Evolutionary conservation across 2,329 filamentous ascomycete species (phyloP), one percentile per base, ranked within the genome.

Genomic region (Nothopassalora personata): DNA sequence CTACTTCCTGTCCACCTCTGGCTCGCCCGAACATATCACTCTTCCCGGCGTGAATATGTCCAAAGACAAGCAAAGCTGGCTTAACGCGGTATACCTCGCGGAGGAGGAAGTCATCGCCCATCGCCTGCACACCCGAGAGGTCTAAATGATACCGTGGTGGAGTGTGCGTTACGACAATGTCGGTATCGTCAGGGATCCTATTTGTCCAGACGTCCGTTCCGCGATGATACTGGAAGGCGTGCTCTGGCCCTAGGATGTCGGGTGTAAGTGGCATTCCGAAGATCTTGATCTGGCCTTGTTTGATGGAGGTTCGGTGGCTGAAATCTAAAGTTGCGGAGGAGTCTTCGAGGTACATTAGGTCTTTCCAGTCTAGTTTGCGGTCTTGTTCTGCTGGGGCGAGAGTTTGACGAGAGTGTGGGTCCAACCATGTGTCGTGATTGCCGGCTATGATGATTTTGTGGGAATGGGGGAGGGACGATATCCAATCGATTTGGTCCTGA

Each of bases 391-490:
- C 78, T 9, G 53, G 55, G 11, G 31, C 68, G 56, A 4, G 79
- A 62, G 19, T 74, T 74, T 15, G 72, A 74, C 4, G 89, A 81
- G 13, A 84, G 85, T 34, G 79, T 27, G 83, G 78, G 73, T 96
- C 93, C 61, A 96, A 88, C 78, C 85, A 95, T 67, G 85, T 87
- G 71, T 97, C 93, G 73, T 97, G 93, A 71, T 97, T 97, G 0
- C 93, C 93, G 33, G 86, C 85, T 33, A 97, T 85, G 36, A 92
- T 83, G 27, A 97, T 80, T 74, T 96, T 96, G 73, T 95, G 82
- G 36, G 77, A 76, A 70, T 96, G 91, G 0, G 90, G 89, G 7
- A 92, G 81, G 3, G 79, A 78, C 50, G 80, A 82, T 11, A 97
- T 79, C 91, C 91, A 97, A 77, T 96, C 84, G 47, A 97, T 79